These are phyloP conservation scores for Boletus speciosus DNA, from an alignment of 768 basidiomycete genomes.

Conservation along the genomic window DNA sequence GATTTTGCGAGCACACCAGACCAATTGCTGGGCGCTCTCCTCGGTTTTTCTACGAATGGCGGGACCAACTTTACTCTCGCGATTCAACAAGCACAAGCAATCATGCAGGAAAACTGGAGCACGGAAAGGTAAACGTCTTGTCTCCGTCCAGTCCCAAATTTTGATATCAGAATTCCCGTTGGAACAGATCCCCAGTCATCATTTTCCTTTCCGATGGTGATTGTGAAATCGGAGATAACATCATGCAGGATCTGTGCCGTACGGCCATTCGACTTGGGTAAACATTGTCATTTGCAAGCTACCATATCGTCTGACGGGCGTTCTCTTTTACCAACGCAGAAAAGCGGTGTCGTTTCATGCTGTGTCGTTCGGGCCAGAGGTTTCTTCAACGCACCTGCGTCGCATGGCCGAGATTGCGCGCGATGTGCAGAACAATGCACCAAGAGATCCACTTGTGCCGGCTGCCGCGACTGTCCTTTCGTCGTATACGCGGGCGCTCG, in stretches of 20 bases:
- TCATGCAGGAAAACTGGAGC: constrained; percentile 49
- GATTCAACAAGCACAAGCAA: constrained; percentile 30
- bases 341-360: constrained; percentile 57
- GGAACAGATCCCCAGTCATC: constrained; percentile 28
- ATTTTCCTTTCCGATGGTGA: constrained; percentile 49
- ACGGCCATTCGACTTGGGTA: constrained; percentile 47
- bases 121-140: constrained; percentile 39
- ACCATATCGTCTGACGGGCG: neutral
- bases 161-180: neutral
- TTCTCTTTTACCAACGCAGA: constrained; percentile 25
- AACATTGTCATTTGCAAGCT: neutral
- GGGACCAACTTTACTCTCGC: constrained; percentile 48
- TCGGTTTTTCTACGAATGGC: constrained; percentile 28
- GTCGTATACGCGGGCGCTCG: constrained; percentile 47
- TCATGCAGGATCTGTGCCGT: constrained; percentile 40
- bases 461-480: constrained; percentile 36
- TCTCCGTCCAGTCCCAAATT: neutral
- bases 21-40: constrained; percentile 38
- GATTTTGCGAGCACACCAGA: constrained; percentile 47
- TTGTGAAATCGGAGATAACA: constrained; percentile 36
- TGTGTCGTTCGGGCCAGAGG: constrained; percentile 49
- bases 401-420: constrained; percentile 53
- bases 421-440: constrained; percentile 44
- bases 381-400: constrained; percentile 29
- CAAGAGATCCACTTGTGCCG: constrained; percentile 38